Percentiles rank a stretch among this genome's conserved stretches.
phyloP scores from a whole-genome alignment of 2,329 filamentous ascomycete genomes.

The Dothidotthia symphoricarpi region DNA sequence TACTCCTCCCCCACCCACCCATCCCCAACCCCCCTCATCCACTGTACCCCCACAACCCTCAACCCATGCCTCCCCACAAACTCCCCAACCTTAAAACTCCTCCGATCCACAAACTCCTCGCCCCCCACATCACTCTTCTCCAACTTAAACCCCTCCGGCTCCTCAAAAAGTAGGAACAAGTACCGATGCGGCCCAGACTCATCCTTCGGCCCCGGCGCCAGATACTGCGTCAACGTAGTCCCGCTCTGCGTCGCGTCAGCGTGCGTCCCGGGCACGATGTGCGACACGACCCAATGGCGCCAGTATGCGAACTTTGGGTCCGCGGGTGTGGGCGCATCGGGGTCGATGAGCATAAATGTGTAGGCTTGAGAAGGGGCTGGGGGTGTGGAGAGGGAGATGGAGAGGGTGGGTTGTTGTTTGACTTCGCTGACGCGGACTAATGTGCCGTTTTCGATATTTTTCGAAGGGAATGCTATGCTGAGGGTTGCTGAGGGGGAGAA shows the following conservation, averaged over 20 bases:
- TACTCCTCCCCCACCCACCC: constrained; percentile 29
- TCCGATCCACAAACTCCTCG: constrained; percentile 38
- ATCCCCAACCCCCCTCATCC: constrained; percentile 41
- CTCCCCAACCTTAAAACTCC: constrained; percentile 28
- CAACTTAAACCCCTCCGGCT: constrained; percentile 21
- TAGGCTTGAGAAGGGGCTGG: constrained; percentile 34
- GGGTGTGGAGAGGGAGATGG: constrained; percentile 31
- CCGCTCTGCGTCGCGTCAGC: constrained; percentile 4
- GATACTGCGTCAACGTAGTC: constrained; percentile 30
- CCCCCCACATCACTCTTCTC: constrained; percentile 34
- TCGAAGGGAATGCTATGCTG: constrained; percentile 32
- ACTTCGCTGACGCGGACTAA: constrained; percentile 39
- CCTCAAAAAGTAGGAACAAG: constrained; percentile 32
- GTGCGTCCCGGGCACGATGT: constrained; percentile 13
- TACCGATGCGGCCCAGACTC: constrained; percentile 40
- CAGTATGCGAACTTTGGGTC: constrained; percentile 57
- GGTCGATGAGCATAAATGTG: constrained; percentile 53
- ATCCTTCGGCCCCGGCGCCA: constrained; percentile 37
- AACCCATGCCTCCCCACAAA: constrained; percentile 26
- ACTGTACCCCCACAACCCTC: constrained; percentile 36
- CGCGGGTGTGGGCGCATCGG: constrained; percentile 56
- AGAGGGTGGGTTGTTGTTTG: constrained; percentile 16
- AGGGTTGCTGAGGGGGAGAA: constrained; percentile 49
- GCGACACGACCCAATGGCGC: constrained; percentile 53
- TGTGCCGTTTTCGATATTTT: constrained; percentile 25